Evolutionary conservation across 306 rosid species (phyloP), one percentile per base, ranked within the genome.

Genomic region (Vicia sativa): DNA sequence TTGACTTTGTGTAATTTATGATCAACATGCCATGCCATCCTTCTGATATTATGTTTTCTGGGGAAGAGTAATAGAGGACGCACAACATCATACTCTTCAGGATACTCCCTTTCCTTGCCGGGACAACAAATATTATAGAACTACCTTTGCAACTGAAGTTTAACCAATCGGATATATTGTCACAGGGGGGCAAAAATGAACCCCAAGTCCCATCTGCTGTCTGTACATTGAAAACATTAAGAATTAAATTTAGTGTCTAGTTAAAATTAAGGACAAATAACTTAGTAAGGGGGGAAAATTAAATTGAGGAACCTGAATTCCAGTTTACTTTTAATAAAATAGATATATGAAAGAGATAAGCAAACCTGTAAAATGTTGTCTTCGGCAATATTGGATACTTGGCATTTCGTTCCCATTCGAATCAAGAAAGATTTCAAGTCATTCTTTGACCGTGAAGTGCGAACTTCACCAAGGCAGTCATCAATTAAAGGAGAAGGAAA

Each of bases 31-130:
- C 18, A 18, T 61, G 34, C 4, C 49, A 38, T 2, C 48, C 49
- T n/a, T 38, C 16, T 5, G 66, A 37, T 37, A 15, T 19, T 16
- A 61, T 38, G 31, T 61, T 61, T 0, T 37, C 16, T 1, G 16
- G 2, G 31, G 11, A 15, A 10, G 65, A 38, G 6, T 15, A 5
- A 38, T 37, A 61, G 34, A 1, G 3, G 0, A 38, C 4, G 0
- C 1, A 21, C 67, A 61, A 38, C 16, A 19, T 61, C 49, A 39
- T 61, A 18, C 31, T 16, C 67, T 61, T 61, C 10, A 61, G 34
- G 6, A 5, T 11, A 28, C 21, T 1, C 23, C 42, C 62, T 2
- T 29, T 14, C 7, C 7, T 3, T 29, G 19, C 1, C 1, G 67
- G 67, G 49, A 61, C 31, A n/a, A 11, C 49, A 12, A 61, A 61